Evolutionary conservation across 768 basidiomycete species (phyloP).

Genomic region (Boletus insuetus): DNA sequence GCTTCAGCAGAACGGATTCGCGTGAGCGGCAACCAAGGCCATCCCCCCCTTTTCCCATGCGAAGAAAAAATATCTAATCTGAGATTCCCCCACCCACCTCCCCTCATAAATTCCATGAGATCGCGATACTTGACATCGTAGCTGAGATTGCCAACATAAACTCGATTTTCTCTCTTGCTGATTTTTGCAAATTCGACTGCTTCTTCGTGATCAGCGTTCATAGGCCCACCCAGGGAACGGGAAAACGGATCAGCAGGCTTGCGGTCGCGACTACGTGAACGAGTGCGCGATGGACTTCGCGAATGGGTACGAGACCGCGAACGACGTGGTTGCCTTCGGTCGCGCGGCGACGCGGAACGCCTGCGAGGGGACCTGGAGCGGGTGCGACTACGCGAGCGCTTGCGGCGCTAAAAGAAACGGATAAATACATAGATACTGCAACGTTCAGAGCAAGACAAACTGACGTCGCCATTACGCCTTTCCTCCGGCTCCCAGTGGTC

Average conservation of each 20-base stretch:
- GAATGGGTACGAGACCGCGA: slow-evolving; percentile 66
- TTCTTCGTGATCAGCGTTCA: slow-evolving; percentile 90
- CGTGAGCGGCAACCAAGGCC: slow-evolving; percentile 29
- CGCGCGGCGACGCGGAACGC: slow-evolving; percentile 63
- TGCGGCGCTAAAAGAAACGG: slow-evolving; percentile 48
- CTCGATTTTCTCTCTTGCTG: slow-evolving; percentile 96
- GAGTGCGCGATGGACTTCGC: slow-evolving; percentile 47
- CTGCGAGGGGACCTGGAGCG: slow-evolving; percentile 66
- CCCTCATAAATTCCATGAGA: slow-evolving; percentile 99
- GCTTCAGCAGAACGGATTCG: slow-evolving; percentile 35
- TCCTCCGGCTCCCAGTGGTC: slow-evolving; percentile 90
- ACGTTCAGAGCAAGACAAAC: slow-evolving; percentile 19
- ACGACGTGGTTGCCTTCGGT: slow-evolving; percentile 52
- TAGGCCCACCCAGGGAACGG: slow-evolving; percentile 81
- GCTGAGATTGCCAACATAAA: slow-evolving; percentile 98
- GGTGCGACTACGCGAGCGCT: slow-evolving; percentile 64
- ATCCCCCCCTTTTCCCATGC: slow-evolving; percentile 33
- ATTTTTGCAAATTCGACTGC: slow-evolving; percentile 93
- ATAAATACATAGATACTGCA: neutral
- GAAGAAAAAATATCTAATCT: slow-evolving; percentile 53
- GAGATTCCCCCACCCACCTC: slow-evolving; percentile 94
- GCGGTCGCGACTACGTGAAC: slow-evolving; percentile 56
- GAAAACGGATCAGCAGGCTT: slow-evolving; percentile 64
- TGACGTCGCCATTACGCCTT: slow-evolving; percentile 68
- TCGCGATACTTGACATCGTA: slow-evolving; percentile 99